phyloP scores from a whole-genome alignment of 2,329 filamentous ascomycete species.

The Fonsecaea multimorphosa region DNA sequence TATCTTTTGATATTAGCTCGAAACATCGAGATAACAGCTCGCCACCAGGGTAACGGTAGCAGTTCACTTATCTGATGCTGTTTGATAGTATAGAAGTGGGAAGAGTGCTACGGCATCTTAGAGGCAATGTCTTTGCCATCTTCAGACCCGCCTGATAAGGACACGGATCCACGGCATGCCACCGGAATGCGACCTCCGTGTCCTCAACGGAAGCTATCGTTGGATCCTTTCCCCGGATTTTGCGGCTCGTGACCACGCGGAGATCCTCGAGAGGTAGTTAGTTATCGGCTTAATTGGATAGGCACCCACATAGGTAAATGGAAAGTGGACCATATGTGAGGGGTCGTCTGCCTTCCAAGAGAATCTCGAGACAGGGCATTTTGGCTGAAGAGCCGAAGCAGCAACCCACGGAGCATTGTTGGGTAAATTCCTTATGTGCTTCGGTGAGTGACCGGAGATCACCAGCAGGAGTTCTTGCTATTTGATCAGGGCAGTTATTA shows the following conservation, averaged over 20 bases:
- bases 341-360: not conserved
- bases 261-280: not conserved
- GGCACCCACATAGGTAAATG: no score
- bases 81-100: conserved; percentile 12
- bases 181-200: conserved; percentile 22
- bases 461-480: not conserved
- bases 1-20: conserved; percentile 5
- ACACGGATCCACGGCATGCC: conserved; percentile 15
- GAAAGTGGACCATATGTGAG: not conserved
- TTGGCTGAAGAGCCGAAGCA: not conserved
- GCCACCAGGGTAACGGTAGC: conserved; percentile 25
- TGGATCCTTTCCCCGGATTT: conserved; percentile 16
- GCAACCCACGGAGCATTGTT: not conserved
- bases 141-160: conserved; percentile 4
- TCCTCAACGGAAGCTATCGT: not conserved
- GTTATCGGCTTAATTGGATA: not conserved
- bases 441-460: not conserved
- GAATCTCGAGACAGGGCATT: not conserved
- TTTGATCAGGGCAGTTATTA: not conserved
- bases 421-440: not conserved
- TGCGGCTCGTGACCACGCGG: conserved; percentile 6
- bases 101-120: conserved; percentile 8
- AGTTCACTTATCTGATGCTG: conserved; percentile 21
- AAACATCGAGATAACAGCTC: conserved; percentile 19
- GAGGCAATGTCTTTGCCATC: conserved; percentile 1